Percentiles rank a stretch among this genome's conserved stretches.
Conservation (phyloP, 768 basidiomycete species). For the Hypholoma sublateritium region DNA sequence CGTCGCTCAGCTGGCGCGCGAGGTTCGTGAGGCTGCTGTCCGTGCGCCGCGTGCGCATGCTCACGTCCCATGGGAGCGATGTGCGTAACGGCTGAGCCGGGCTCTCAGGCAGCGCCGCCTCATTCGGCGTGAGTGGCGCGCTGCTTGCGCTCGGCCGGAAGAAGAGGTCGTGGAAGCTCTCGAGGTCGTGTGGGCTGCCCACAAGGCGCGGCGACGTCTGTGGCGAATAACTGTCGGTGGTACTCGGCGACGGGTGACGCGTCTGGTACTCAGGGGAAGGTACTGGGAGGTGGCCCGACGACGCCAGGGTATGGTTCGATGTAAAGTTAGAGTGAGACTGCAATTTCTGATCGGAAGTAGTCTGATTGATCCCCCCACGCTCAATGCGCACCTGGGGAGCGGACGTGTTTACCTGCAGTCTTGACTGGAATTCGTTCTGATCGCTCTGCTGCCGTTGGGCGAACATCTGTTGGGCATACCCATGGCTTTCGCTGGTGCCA, state of each 20-base stretch:
- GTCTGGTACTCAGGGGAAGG: conserved; percentile 5
- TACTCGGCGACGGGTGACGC: conserved; percentile 9
- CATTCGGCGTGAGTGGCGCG: conserved; percentile 15
- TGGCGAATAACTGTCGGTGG: conserved; percentile 32
- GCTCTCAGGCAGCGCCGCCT: conserved; percentile 22
- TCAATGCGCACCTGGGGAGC: neutral
- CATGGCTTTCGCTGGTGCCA: conserved; percentile 45
- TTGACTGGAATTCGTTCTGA: neutral
- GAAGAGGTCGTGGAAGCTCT: conserved; percentile 75
- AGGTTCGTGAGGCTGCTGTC: conserved; percentile 49
- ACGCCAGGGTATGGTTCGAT: conserved; percentile 7
- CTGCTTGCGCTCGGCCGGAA: conserved; percentile 45
- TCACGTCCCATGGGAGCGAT: conserved; percentile 34
- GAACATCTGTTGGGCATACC: neutral
- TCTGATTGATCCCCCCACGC: neutral
- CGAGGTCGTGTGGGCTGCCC: conserved; percentile 63
- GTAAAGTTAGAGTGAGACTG: neutral
- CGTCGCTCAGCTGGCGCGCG: conserved; percentile 50
- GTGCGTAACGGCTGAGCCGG: conserved; percentile 26
- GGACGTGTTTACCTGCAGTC: neutral
- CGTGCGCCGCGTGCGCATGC: conserved; percentile 29
- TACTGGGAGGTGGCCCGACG: conserved; percentile 2
- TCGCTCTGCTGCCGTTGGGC: neutral
- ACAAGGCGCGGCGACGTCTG: conserved; percentile 52
- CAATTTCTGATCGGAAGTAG: neutral